Evolutionary conservation across 805 yeast genomes (phyloP).

Genomic region (Wickerhamomyces bovis): DNA sequence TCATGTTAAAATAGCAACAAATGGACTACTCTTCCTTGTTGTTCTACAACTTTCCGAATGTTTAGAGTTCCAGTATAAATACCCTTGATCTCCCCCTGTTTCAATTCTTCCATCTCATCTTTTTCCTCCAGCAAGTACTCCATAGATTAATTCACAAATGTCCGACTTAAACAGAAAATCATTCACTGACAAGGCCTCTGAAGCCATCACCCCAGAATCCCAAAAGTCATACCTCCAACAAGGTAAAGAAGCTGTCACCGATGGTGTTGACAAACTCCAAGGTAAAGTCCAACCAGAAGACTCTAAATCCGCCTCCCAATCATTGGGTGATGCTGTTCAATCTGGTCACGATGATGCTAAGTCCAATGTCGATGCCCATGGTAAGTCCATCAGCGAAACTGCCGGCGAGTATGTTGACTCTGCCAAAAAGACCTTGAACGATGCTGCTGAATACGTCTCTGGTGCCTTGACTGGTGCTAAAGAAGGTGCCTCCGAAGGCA

Average conservation of each 20-base stretch:
- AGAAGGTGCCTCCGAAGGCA: conserved; percentile 37
- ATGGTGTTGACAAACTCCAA: conserved; percentile 59
- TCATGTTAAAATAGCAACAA: background rate
- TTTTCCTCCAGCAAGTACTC: background rate
- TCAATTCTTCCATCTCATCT: background rate
- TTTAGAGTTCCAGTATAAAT: background rate
- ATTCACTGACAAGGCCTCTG: conserved; percentile 61
- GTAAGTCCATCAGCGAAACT: conserved; percentile 43
- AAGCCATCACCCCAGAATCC: conserved; percentile 63
- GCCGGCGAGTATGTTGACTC: conserved; percentile 53
- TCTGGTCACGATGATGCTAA: conserved; percentile 48
- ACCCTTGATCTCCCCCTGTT: background rate
- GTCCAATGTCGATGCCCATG: conserved; percentile 9
- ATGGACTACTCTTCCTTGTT: background rate
- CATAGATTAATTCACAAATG: conserved; percentile 25
- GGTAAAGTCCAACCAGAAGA: conserved; percentile 54
- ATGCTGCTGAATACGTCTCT: conserved; percentile 41
- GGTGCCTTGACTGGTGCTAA: conserved; percentile 51
- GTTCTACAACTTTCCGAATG: background rate
- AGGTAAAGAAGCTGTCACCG: conserved; percentile 67
- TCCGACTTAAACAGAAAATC: conserved; percentile 67
- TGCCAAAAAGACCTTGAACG: conserved; percentile 46
- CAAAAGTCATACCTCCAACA: conserved; percentile 59
- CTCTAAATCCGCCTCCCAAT: conserved; percentile 66
- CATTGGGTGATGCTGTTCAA: conserved; percentile 54